Evolutionary conservation across 768 basidiomycete species (phyloP), one percentile per base, ranked within the genome.

Genomic region (Lenzites betulinus): DNA sequence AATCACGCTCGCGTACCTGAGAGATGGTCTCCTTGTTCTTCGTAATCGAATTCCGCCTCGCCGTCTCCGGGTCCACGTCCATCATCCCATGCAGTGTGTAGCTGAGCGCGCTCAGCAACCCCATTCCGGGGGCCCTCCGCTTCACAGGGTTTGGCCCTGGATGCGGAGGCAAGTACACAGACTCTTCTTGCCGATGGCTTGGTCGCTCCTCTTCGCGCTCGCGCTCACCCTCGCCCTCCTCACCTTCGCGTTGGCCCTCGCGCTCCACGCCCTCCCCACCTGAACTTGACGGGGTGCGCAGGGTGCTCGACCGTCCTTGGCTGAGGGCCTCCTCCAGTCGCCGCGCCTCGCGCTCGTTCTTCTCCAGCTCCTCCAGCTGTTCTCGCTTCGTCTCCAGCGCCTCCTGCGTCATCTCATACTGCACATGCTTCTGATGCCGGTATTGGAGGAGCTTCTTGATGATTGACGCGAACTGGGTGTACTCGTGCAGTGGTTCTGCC

Each of bases 1-100:
- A 22, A 39, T 58, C 51, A 54, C 16, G 35, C 16, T 26, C 53
- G 18, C 77, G 65, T 70, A 95, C 95, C 80, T 95, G 92, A n/a
- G 93, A 93, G 63, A 98, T 97, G 20, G 84, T 85, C 76, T 98
- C 96, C 66, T 92, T 84, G 5, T 94, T 95, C 78, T 97, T 98
- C 62, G 90, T 90, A 64, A 99, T 98, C 53, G 88, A 85, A 69
- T 90, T 98, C 64, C 97, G 81, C 61, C 97, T 80, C 6, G 96
- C 95, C 18, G 91, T 92, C 77, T 98, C 97, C 2, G 97, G 97
- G 75, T 99, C 97, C 18, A 92, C 92, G 67, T 99, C 97, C 89
- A 99, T 98, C 88, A 98, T 95, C 5, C 96, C 95, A 66, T 95
- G 94, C 56, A 99, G 73, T 23, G 95, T 95, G 75, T 97, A 95